Conservation (phyloP, 805 yeast genomes). For the Starmerella sp. region DNA sequence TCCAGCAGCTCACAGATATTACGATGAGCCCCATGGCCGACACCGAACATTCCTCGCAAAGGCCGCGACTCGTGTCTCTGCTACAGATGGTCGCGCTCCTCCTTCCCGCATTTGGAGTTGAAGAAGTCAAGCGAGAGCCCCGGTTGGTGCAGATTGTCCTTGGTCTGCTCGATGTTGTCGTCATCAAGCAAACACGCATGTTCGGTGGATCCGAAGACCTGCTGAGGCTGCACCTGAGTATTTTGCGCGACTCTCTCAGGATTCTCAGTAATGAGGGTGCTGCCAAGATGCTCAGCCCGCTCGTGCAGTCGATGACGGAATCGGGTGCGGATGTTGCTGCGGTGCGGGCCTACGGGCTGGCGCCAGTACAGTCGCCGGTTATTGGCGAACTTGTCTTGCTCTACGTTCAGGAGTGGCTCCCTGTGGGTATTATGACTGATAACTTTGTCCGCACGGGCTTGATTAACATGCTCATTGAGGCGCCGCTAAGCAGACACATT, state of each 20-base stretch:
- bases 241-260: slow-evolving; percentile 9
- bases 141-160: slow-evolving; percentile 20
- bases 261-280: not conserved
- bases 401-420: slow-evolving; percentile 57
- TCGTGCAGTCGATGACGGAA: slow-evolving; percentile 34
- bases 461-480: slow-evolving; percentile 56
- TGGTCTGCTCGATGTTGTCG: slow-evolving; percentile 48
- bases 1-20: slow-evolving; percentile 12
- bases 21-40: slow-evolving; percentile 6
- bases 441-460: slow-evolving; percentile 53
- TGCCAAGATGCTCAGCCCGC: slow-evolving; percentile 1
- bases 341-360: slow-evolving; percentile 40
- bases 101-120: slow-evolving; percentile 14
- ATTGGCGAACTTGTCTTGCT: slow-evolving; percentile 63
- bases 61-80: slow-evolving; percentile 3
- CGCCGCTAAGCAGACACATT: slow-evolving; percentile 56
- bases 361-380: slow-evolving; percentile 50
- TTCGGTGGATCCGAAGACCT: slow-evolving; percentile 5
- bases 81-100: slow-evolving; percentile 14
- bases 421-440: slow-evolving; percentile 49
- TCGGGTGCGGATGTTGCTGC: slow-evolving; percentile 53
- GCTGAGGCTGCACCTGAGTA: slow-evolving; percentile 11
- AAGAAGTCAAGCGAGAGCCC: slow-evolving; percentile 8
- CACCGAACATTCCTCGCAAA: not conserved
- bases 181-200: slow-evolving; percentile 32